Conservation (phyloP, 2,329 filamentous ascomycete species). For the Rugonectria rugulosa region DNA sequence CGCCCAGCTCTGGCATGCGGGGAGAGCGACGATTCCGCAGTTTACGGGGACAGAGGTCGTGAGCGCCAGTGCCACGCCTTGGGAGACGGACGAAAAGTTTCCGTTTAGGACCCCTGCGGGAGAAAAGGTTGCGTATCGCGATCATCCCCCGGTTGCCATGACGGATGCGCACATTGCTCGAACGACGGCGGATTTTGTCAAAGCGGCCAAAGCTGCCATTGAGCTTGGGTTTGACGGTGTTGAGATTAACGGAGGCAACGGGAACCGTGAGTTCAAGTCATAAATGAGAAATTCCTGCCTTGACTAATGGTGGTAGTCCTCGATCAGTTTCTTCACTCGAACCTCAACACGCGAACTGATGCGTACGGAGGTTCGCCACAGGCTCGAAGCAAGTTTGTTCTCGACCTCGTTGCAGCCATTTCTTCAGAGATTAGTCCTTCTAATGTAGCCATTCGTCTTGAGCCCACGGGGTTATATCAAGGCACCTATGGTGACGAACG, state of each 20-base stretch:
- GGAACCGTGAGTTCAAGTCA: conserved; percentile 10
- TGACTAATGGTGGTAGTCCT: background rate
- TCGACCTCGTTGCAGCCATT: background rate
- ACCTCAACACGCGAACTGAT: conserved; percentile 2
- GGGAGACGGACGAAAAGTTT: conserved; percentile 4
- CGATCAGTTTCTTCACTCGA: conserved; percentile 4
- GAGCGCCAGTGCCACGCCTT: conserved; percentile 1
- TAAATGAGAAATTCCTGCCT: background rate
- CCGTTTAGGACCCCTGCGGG: conserved; percentile 1
- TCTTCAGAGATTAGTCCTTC: background rate
- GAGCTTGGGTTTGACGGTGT: background rate
- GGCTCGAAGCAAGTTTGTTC: background rate
- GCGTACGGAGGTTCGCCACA: background rate
- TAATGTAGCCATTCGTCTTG: conserved; percentile 1
- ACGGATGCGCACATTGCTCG: background rate
- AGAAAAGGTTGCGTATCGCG: conserved; percentile 7
- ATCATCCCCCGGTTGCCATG: conserved; percentile 1
- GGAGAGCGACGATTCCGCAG: conserved; percentile 1
- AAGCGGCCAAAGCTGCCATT: background rate
- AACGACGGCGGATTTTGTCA: conserved; percentile 3
- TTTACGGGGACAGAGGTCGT: background rate
- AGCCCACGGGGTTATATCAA: background rate
- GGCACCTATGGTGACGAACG: background rate
- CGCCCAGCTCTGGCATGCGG: conserved; percentile 9
- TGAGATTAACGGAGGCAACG: conserved; percentile 8